Evolutionary conservation across 2,329 filamentous ascomycete species (phyloP).

Genomic region (Aschersonia sp.): DNA sequence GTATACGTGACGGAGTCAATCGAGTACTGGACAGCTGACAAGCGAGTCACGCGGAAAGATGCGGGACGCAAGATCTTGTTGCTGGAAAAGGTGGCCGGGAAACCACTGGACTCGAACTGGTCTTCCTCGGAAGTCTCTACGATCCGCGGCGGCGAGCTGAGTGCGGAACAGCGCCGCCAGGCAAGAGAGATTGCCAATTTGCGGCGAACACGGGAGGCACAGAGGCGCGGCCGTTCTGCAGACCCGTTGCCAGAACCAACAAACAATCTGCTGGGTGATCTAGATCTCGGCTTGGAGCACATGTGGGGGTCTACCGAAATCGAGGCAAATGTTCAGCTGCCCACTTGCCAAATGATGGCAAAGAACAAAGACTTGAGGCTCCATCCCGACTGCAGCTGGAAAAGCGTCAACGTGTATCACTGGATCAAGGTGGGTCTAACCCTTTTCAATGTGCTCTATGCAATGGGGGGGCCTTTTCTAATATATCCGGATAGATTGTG

Average conservation of each 20-base stretch:
- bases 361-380: constrained; percentile 51
- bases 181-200: constrained; percentile 30
- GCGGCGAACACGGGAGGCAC: constrained; percentile 39
- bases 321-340: constrained; percentile 85
- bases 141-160: constrained; percentile 66
- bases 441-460: not conserved
- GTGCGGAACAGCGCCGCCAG: constrained; percentile 28
- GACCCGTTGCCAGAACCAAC: constrained; percentile 32
- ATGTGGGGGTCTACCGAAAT: constrained; percentile 84
- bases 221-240: constrained; percentile 21
- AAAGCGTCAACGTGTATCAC: constrained; percentile 85
- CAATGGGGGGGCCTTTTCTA: not conserved
- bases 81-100: constrained; percentile 77
- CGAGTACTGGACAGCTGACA: constrained; percentile 80
- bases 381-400: constrained; percentile 85
- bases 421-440: constrained; percentile 69
- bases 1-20: constrained; percentile 82
- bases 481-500: constrained; percentile 47
- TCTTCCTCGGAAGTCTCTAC: constrained; percentile 63
- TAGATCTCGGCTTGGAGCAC: constrained; percentile 53
- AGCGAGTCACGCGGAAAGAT: constrained; percentile 72
- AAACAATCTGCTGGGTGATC: constrained; percentile 67
- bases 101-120: constrained; percentile 57
- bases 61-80: constrained; percentile 71
- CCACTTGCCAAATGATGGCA: constrained; percentile 75